A percentile compares a stretch with the other conserved stretches of the same genome.
phyloP scores from a whole-genome alignment of 2,329 filamentous ascomycete species.

The Aureobasidium sp. region DNA sequence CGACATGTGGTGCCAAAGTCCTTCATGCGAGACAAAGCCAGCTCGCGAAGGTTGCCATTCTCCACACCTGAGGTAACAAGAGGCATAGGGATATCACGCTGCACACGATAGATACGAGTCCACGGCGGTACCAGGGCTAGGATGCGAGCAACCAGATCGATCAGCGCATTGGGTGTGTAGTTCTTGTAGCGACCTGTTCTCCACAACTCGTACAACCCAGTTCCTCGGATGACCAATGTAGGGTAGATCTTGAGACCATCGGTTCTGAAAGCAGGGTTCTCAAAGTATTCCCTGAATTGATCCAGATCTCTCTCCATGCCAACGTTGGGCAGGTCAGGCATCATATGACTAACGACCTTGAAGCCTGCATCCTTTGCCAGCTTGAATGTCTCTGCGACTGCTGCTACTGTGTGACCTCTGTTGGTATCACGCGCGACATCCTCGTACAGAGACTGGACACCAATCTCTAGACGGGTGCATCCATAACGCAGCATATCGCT shows the following conservation, averaged over 20 bases:
- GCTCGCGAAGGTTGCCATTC: slow-evolving; percentile 90
- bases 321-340: slow-evolving; percentile 96
- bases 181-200: slow-evolving; percentile 95
- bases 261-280: slow-evolving; percentile 90
- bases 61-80: slow-evolving; percentile 97
- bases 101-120: slow-evolving; percentile 97
- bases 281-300: slow-evolving; percentile 96
- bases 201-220: slow-evolving; percentile 95
- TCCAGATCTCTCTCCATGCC: slow-evolving; percentile 97
- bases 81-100: slow-evolving; percentile 99
- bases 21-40: slow-evolving; percentile 96
- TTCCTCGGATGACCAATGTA: slow-evolving; percentile 92
- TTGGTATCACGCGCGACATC: slow-evolving; percentile 98
- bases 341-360: slow-evolving; percentile 99
- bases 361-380: slow-evolving; percentile 97
- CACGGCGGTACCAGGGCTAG: slow-evolving; percentile 90
- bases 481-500: slow-evolving; percentile 97
- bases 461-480: slow-evolving; percentile 88
- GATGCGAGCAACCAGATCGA: slow-evolving; percentile 94
- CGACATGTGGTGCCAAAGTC: slow-evolving; percentile 96
- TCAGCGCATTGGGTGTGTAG: slow-evolving; percentile 93
- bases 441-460: slow-evolving; percentile 94
- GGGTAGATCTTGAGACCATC: slow-evolving; percentile 98
- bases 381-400: slow-evolving; percentile 93
- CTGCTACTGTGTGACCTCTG: slow-evolving; percentile 87